phyloP scores from a whole-genome alignment of 306 rosid species.

The Castanopsis chinensis region DNA sequence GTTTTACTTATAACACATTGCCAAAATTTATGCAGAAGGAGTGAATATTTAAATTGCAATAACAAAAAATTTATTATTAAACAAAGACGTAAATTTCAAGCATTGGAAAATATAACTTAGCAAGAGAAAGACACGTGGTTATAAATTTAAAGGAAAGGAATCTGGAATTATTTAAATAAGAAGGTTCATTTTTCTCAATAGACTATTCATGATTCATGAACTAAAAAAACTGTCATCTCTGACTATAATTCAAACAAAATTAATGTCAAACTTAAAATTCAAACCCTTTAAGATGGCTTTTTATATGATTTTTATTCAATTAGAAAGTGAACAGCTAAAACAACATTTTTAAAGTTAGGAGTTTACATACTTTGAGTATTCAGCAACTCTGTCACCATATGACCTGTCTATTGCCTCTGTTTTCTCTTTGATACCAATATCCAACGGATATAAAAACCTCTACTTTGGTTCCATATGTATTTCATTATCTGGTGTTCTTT shows the following conservation, averaged over 20 bases:
- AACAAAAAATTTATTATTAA: no score
- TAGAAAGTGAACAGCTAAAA: neutral
- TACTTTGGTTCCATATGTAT: slow-evolving; percentile 30
- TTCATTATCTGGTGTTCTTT: neutral
- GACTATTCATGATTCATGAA: neutral
- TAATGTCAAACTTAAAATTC: neutral
- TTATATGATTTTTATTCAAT: neutral
- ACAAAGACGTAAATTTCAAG: no score
- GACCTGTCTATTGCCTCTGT: slow-evolving; percentile 92
- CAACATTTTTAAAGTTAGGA: neutral
- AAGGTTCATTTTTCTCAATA: neutral
- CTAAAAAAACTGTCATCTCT: neutral
- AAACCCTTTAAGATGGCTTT: neutral
- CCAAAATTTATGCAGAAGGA: no score
- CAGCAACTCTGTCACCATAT: slow-evolving; percentile 87
- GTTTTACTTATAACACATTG: no score
- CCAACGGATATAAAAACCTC: slow-evolving; percentile 83
- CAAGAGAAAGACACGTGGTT: no score
- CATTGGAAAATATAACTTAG: no score
- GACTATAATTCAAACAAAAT: neutral
- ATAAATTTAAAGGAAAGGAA: no score
- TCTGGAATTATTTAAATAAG: no score
- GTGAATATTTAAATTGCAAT: no score
- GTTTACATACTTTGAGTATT: slow-evolving; percentile 84
- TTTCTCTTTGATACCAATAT: slow-evolving; percentile 69